Base-by-base conservation (phyloP, 106 monocot genomes). In the Dendrobium nobile region DNA sequence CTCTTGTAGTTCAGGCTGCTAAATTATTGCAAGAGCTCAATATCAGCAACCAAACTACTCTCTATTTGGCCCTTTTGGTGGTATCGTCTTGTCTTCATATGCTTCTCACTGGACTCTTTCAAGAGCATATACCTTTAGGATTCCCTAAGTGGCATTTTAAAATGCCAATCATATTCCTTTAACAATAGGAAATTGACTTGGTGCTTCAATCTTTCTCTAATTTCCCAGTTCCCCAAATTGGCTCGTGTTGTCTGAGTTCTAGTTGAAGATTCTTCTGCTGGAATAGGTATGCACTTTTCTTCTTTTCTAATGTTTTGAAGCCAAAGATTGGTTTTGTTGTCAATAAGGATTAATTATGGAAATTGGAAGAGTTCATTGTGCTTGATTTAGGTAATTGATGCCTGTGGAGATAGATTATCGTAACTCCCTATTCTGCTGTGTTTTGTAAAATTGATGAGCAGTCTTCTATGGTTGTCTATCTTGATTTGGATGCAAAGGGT, bases 11-110 rank as follows among this genome's bases (percentile, higher is more conserved):
- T 44, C n/a, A 9, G 74, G 74, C 43, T 74, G 43, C 74, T 43
- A 43, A 74, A 15, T 74, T n/a, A 19, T 74, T 20, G 16, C 41
- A 42, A 44, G 43, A 44, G 19, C 74, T 74, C 28, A 44, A 74
- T 74, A 44, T 42, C 74, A 74, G 74, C 74, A 74, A 74, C 74
- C 74, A 74, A 74, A 74, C 74, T 74, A 37, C 28, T 74, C 74
- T 44, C 20, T 5, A 44, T 74, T 43, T 74, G 74, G 41, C 43
- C 74, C 18, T 74, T 70, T 44, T 44, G 41, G 42, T 43, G 41
- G 18, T 22, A 19, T 74, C 43, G 44, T 74, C 74, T 74, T 43
- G 40, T 20, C 74, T 74, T 74, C 43, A 74, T 43, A 43, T 74
- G 74, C 74, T 74, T 74, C 70, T 74, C 13, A n/a, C 74, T 20